Evolutionary conservation across 768 basidiomycete species (phyloP), one percentile per base, ranked within the genome.

Genomic region (Leccinum variicolor): DNA sequence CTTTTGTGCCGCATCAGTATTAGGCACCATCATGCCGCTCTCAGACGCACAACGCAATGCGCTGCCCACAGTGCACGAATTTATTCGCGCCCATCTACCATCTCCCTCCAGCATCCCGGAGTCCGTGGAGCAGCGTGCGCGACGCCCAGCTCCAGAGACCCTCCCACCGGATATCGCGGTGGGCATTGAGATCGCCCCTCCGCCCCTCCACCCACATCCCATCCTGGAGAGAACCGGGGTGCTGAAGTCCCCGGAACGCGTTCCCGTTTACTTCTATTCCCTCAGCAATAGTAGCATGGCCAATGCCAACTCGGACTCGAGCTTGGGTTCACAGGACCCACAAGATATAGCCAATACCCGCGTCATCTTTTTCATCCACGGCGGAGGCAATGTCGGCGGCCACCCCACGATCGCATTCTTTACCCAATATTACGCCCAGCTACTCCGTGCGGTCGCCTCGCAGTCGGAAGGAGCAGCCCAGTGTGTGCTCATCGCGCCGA

Each of bases 301-400:
- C 2, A 28, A 26, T n/a, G 17, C 15, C n/a, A 33, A n/a, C 50
- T 33, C 50, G 13, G 19, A 21, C n/a, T 26, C 50, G 17, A n/a
- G 17, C 28, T 39, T n/a, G 36, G 17, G n/a, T 39, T n/a, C 36
- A 39, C 36, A 39, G 17, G 36, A 39, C 17, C 17, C 4, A 26
- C 8, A 48, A 6, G 34, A 56, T 0, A 31, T 21, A 2, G 34
- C 55, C 0, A 39, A 66, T 10, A 58, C 57, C 11, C 57, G 28
- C n/a, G 60, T 67, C 52, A 53, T 71, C 34, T 61, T 69, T 55
- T 62, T 59, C 48, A 52, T 69, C 21, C 68, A 71, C 17, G 67
- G 69, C 5, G 68, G 68, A 11, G 68, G 53, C 1, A 57, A 64
- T 17, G 0, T 65, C 47, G 0, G 10, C 2, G 64, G 70, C 0